Conservation (phyloP, 495 filamentous ascomycete species). For the Chaetomium tenue region DNA sequence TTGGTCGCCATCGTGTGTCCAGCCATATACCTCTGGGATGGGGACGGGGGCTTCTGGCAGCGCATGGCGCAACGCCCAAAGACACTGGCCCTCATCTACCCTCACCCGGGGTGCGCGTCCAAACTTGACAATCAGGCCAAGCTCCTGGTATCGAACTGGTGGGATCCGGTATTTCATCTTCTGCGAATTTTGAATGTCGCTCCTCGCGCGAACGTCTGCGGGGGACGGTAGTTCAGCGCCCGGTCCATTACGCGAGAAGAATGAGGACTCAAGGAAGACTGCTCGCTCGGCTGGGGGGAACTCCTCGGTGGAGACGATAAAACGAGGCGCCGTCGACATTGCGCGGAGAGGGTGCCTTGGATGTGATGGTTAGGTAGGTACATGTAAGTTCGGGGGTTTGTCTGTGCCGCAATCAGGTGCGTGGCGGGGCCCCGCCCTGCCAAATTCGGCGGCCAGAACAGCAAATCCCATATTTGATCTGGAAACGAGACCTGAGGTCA, state of each 20-base stretch:
- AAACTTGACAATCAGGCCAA: constrained; percentile 48
- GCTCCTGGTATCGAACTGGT: constrained; percentile 33
- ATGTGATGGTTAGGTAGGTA: no score
- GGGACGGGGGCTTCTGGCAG: constrained; percentile 44
- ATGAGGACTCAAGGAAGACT: neutral
- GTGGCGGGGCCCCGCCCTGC: no score
- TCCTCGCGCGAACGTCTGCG: neutral
- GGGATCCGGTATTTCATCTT: neutral
- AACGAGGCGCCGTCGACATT: neutral
- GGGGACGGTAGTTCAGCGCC: neutral
- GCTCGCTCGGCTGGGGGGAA: neutral
- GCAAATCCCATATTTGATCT: no score
- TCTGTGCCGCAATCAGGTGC: no score
- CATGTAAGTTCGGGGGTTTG: no score
- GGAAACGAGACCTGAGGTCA: no score
- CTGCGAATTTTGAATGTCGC: neutral
- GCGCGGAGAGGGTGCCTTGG: neutral
- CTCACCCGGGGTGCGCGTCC: constrained; percentile 38
- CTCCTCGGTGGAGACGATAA: neutral
- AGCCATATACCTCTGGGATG: constrained; percentile 51
- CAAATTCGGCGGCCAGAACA: no score
- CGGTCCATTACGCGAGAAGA: constrained; percentile 5
- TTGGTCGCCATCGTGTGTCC: constrained; percentile 42
- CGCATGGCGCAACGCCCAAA: constrained; percentile 42
- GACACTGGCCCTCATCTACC: constrained; percentile 45